phyloP scores from a whole-genome alignment of 2,329 filamentous ascomycete genomes.

The Fusarium tupiense region DNA sequence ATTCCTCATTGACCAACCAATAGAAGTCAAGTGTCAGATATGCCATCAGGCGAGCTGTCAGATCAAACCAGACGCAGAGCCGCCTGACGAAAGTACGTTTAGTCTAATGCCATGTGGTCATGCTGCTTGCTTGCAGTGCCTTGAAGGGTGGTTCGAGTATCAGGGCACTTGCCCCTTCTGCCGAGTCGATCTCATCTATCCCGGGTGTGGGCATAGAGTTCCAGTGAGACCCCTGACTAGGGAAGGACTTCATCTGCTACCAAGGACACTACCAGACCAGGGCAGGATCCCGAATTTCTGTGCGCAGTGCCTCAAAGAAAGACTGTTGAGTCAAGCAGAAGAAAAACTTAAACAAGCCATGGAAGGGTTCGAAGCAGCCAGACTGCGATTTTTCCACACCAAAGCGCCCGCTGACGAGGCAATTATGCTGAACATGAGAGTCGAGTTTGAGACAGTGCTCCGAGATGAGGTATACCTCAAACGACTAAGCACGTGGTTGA shows the following conservation, averaged over 20 bases:
- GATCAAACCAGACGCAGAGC: conserved; percentile 29
- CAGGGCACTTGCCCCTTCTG: conserved; percentile 50
- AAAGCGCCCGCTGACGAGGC: conserved; percentile 22
- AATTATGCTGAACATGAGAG: conserved; percentile 22
- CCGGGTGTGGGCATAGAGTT: conserved; percentile 45
- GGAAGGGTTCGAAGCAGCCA: conserved; percentile 21
- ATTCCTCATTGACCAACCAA: conserved; percentile 42
- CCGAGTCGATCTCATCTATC: conserved; percentile 41
- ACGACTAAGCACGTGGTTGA: conserved; percentile 38
- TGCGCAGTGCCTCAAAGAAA: conserved; percentile 19
- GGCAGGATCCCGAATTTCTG: conserved; percentile 45
- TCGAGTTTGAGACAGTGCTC: conserved; percentile 37
- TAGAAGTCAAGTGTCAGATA: conserved; percentile 39
- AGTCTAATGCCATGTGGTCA: conserved; percentile 51
- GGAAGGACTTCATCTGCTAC: conserved; percentile 47
- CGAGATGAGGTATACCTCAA: conserved; percentile 34
- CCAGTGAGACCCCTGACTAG: conserved; percentile 39
- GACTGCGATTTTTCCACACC: conserved; percentile 19
- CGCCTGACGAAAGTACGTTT: conserved; percentile 31
- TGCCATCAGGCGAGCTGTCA: conserved; percentile 35
- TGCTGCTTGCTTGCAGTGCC: conserved; percentile 44
- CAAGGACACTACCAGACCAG: conserved; percentile 46
- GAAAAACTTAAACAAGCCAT: conserved; percentile 18
- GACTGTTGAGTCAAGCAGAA: conserved; percentile 13
- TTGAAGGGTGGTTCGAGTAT: conserved; percentile 41